These are phyloP conservation scores for Kurtzmaniella natalensis DNA, from an alignment of 1,139 yeast genomes.

Conservation along the genomic window DNA sequence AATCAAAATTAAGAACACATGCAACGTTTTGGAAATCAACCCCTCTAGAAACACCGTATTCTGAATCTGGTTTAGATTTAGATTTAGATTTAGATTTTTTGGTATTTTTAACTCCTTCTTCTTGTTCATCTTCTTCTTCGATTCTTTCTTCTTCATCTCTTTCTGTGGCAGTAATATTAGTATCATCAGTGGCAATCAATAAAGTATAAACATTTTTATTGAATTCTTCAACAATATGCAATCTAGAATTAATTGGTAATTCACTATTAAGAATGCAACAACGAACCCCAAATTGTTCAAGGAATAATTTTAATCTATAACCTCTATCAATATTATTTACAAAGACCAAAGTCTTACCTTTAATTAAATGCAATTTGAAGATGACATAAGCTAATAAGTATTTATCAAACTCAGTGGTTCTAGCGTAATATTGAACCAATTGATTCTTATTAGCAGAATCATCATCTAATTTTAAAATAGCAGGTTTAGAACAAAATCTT, in stretches of 20 bases:
- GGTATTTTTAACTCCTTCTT: constrained; percentile 3
- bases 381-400: constrained; percentile 87
- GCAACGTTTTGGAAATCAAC: constrained; percentile 96
- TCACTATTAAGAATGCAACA: constrained; percentile 90
- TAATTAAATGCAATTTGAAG: constrained; percentile 80
- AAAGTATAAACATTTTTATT: constrained; percentile 84
- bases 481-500: constrained; percentile 82
- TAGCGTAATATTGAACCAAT: constrained; percentile 81
- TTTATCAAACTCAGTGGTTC: constrained; percentile 85
- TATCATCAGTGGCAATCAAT: constrained; percentile 93
- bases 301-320: constrained; percentile 80
- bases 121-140: constrained; percentile 18
- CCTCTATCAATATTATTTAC: constrained; percentile 96
- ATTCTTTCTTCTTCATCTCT: constrained; percentile 49
- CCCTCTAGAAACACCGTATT: constrained; percentile 95
- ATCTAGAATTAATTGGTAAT: constrained; percentile 85
- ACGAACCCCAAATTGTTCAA: constrained; percentile 92
- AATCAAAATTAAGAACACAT: constrained; percentile 91
- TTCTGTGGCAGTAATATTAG: constrained; percentile 48
- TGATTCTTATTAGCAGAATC: constrained; percentile 55
- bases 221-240: constrained; percentile 93
- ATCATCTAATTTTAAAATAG: constrained; percentile 72
- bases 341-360: constrained; percentile 87
- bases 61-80: constrained; percentile 53
- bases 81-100: constrained; percentile 19